phyloP scores from a whole-genome alignment of 2,329 filamentous ascomycete species.

The Emergomyces orientalis region DNA sequence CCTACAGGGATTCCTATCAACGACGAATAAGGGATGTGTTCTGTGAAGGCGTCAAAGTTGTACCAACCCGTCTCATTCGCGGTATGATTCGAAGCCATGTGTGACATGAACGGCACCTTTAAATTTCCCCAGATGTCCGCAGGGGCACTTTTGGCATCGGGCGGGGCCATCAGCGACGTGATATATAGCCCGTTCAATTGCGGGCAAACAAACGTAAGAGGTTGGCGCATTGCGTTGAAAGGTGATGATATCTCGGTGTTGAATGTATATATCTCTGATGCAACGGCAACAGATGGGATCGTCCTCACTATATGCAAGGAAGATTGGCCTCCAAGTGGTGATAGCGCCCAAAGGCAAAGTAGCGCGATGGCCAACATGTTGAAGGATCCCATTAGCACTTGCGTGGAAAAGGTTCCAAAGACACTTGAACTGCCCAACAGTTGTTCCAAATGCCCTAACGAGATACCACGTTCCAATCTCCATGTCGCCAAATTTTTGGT shows the following conservation, averaged over 20 bases:
- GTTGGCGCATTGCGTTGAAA: slow-evolving; percentile 4
- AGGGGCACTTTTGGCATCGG: slow-evolving; percentile 4
- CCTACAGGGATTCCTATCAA: slow-evolving; percentile 9
- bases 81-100: neutral
- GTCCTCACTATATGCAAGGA: slow-evolving; percentile 11
- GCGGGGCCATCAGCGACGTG: slow-evolving; percentile 10
- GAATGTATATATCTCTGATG: slow-evolving; percentile 2
- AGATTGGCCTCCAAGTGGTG: neutral
- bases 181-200: slow-evolving; percentile 10
- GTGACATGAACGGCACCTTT: slow-evolving; percentile 12
- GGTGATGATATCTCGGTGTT: slow-evolving; percentile 10
- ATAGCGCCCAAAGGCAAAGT: slow-evolving; percentile 10
- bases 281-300: neutral
- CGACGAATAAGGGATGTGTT: slow-evolving; percentile 5
- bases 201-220: neutral
- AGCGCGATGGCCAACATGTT: slow-evolving; percentile 10
- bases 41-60: neutral
- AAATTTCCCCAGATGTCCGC: slow-evolving; percentile 12
- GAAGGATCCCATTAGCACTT: slow-evolving; percentile 11
- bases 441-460: slow-evolving; percentile 11
- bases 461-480: slow-evolving; percentile 10
- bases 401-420: slow-evolving; percentile 11
- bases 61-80: slow-evolving; percentile 11
- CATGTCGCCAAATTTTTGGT: slow-evolving; percentile 6
- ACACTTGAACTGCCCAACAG: slow-evolving; percentile 12